Evolutionary conservation across 345 rosid genomes (phyloP), one percentile per base, ranked within the genome.

Genomic region (Cardamine occulta): DNA sequence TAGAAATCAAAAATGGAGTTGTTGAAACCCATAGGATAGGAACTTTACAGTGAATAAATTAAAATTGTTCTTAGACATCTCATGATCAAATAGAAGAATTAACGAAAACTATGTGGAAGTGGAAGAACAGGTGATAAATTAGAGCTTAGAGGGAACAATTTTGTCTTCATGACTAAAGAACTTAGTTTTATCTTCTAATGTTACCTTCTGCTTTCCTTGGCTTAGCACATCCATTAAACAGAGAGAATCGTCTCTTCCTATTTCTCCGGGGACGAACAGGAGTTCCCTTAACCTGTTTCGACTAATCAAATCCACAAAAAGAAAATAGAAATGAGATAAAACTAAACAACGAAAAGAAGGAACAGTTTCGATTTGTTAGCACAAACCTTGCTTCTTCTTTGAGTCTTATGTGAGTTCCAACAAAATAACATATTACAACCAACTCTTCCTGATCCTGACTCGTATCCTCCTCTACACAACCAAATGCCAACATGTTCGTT

Each of bases 381-480:
- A 21, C 83, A 52, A 70, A 90, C 99, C 97, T 89, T 90, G 69
- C 45, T 84, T 79, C 79, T 84, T 66, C 59, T 82, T 2, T 11
- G 86, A 79, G 84, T 72, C 76, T 80, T 88, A 61, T 32, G 60
- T 63, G 66, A 75, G 73, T 88, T 90, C 99, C 99, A 95, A 79
- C 97, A 95, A 84, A 92, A 81, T 55, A 95, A 84, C 37, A 85
- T 82, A 42, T 88, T 84, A 83, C 99, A 95, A 55, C 97, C 97
- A 59, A 92, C 86, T 23, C 76, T 77, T 51, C 84, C 87, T 17
- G 99, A 74, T 44, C 96, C 89, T 66, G 99, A 89, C 71, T 95
- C 99, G 8, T 90, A 92, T 45, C 89, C 92, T 57, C 89, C 91
- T 84, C 97, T 95, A 62, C 37, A 78, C 72, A 69, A 76, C 60